Percentiles rank a stretch among this genome's conserved stretches.
Conservation (phyloP, 2,329 filamentous ascomycete genomes). For the Nothophoma quercina region DNA sequence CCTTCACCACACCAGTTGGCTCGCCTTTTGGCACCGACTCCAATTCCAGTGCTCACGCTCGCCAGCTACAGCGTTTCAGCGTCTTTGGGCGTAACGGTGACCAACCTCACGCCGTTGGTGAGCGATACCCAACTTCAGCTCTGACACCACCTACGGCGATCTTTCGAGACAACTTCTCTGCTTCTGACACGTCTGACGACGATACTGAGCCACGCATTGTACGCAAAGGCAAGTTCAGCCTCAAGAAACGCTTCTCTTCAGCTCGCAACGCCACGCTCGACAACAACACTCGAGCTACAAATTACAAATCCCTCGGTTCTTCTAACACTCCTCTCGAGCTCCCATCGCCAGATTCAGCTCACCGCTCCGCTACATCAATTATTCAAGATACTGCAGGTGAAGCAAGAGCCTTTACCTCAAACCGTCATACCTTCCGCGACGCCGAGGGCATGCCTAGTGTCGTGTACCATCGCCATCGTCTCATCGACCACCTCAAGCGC, state of each 20-base stretch:
- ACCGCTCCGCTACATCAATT: slow-evolving; percentile 18
- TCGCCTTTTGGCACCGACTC: slow-evolving; percentile 23
- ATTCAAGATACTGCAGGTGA: slow-evolving; percentile 32
- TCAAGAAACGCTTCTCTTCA: slow-evolving; percentile 34
- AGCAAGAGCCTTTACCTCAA: slow-evolving; percentile 24
- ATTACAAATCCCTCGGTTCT: slow-evolving; percentile 13
- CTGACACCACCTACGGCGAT: slow-evolving; percentile 51
- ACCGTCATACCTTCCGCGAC: slow-evolving; percentile 36
- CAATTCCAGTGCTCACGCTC: slow-evolving; percentile 22
- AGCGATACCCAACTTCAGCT: slow-evolving; percentile 58
- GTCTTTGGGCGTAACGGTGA: slow-evolving; percentile 34
- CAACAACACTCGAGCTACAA: slow-evolving; percentile 17
- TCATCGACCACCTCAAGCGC: slow-evolving; percentile 30
- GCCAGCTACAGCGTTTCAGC: slow-evolving; percentile 29
- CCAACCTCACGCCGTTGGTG: slow-evolving; percentile 51
- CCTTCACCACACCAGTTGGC: slow-evolving; percentile 27
- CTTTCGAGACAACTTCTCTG: slow-evolving; percentile 35
- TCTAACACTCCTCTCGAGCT: slow-evolving; percentile 21
- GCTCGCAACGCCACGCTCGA: slow-evolving; percentile 26
- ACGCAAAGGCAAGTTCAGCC: slow-evolving; percentile 32
- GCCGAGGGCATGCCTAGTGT: slow-evolving; percentile 35
- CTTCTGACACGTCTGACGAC: slow-evolving; percentile 39
- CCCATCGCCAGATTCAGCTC: slow-evolving; percentile 21
- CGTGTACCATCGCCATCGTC: slow-evolving; percentile 29
- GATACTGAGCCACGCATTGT: slow-evolving; percentile 28